These are phyloP conservation scores for Helicocarpus griseus DNA, from an alignment of 2,329 filamentous ascomycete species.

Conservation along the genomic window DNA sequence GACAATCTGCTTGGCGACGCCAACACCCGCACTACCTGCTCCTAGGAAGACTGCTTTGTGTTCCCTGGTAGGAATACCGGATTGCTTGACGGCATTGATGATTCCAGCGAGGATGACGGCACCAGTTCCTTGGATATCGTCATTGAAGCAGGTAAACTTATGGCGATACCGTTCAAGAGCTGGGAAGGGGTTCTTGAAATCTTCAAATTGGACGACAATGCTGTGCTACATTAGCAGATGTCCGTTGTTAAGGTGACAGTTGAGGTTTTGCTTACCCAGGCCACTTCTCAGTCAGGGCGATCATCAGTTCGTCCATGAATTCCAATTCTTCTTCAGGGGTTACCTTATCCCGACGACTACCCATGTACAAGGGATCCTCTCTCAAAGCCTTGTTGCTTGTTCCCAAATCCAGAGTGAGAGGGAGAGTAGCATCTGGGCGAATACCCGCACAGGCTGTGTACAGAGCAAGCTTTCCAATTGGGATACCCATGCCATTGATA, in stretches of 20 bases:
- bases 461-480: constrained; percentile 88
- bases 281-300: constrained; percentile 69
- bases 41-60: constrained; percentile 95
- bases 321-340: constrained; percentile 69
- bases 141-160: constrained; percentile 92
- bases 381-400: constrained; percentile 53
- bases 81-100: constrained; percentile 69
- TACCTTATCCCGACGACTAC: constrained; percentile 74
- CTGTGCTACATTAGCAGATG: constrained; percentile 27
- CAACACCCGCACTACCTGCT: constrained; percentile 88
- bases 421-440: constrained; percentile 60
- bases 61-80: constrained; percentile 74
- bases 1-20: constrained; percentile 95
- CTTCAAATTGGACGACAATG: constrained; percentile 85
- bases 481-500: constrained; percentile 95
- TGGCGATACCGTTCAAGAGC: constrained; percentile 84
- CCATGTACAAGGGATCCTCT: constrained; percentile 85
- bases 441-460: constrained; percentile 96
- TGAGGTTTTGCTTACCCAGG: constrained; percentile 43
- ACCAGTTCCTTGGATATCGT: constrained; percentile 95
- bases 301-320: constrained; percentile 97
- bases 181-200: constrained; percentile 96
- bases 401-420: constrained; percentile 53
- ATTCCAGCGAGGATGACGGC: constrained; percentile 84
- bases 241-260: too few species aligned